Evolutionary conservation across 2,329 filamentous ascomycete species (phyloP), one percentile per base, ranked within the genome.

Genomic region (Dendryphion nanum): DNA sequence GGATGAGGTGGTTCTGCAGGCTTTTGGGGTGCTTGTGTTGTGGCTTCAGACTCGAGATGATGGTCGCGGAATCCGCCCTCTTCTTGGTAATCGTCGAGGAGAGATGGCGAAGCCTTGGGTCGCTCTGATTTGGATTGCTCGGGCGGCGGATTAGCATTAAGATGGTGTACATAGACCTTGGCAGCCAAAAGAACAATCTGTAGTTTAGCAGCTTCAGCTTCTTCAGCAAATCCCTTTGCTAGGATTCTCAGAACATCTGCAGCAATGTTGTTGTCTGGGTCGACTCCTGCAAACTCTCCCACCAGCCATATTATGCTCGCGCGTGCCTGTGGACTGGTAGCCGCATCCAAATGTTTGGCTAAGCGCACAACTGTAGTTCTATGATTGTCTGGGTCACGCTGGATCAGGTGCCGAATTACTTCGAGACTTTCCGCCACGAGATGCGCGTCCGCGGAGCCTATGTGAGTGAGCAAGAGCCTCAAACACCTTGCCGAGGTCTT

Each of bases 221-320:
- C 93, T 44, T 83, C 81, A 1, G 82, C 74, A 58, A 97, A 98
- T 14, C 83, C 85, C 62, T 89, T 91, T 30, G 89, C 78, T 2
- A 98, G 71, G 30, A 97, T 91, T 6, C 93, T 82, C 21, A 97
- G 71, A 5, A 97, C 89, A 57, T 98, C 93, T 0, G 91, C 83
- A 0, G 93, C 93, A 44, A 98, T 91, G 55, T 94, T 95, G 60
- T 93, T 83, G 42, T 90, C 83, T 7, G 83, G 79, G 39, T 89
- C 81, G 3, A 85, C 67, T 0, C 89, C 88, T 0, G 91, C 82
- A 54, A 94, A 97, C 65, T 98, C 93, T 31, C 93, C 93, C 0
- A 97, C 90, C 1, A 98, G 79, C 93, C 93, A 98, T 52, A 98
- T 86, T 47, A 98, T 96, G 34, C 88, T 95, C 3, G 93, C 93